These are phyloP conservation scores for Lachancea meyersii DNA, from an alignment of 805 yeast genomes.

Conservation along the genomic window DNA sequence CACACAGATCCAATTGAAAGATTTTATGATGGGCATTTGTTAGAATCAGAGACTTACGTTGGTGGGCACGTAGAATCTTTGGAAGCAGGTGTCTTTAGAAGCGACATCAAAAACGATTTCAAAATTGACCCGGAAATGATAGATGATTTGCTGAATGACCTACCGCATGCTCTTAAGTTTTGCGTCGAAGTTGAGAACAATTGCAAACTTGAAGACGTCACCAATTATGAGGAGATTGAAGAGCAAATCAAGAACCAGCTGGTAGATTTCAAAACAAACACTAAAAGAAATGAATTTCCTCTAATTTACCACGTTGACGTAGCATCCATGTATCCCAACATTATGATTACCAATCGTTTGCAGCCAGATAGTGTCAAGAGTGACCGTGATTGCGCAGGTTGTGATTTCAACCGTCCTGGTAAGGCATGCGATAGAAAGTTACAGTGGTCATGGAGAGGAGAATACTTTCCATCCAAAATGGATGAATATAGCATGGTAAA, in stretches of 20 bases:
- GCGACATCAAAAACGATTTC: conserved; percentile 74
- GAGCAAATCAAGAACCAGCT: conserved; percentile 49
- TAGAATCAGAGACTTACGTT: conserved; percentile 94
- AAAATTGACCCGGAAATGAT: conserved; percentile 74
- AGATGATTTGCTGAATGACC: conserved; percentile 67
- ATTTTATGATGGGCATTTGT: conserved; percentile 87
- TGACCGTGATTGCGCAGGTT: conserved; percentile 93
- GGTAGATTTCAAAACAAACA: conserved; percentile 52
- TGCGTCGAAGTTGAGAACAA: conserved; percentile 77
- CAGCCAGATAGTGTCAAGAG: conserved; percentile 97
- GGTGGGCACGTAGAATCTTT: conserved; percentile 98
- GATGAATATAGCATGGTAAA: conserved; percentile 89
- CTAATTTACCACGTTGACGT: conserved; percentile 96
- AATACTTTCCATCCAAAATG: conserved; percentile 82
- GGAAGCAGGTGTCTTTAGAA: conserved; percentile 96
- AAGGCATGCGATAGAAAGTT: conserved; percentile 85
- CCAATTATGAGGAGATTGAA: conserved; percentile 71
- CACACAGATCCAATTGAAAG: conserved; percentile 91
- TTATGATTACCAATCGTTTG: conserved; percentile 93
- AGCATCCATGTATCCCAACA: conserved; percentile 98
- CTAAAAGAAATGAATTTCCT: conserved; percentile 70
- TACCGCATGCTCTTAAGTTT: conserved; percentile 73
- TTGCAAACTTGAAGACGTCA: conserved; percentile 66
- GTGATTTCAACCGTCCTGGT: conserved; percentile 95
- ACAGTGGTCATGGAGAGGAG: conserved; percentile 99